Percentiles rank a stretch among this genome's conserved stretches.
These are phyloP conservation scores for Monosporascus sp. DNA, from an alignment of 2,329 filamentous ascomycete genomes.

Conservation along the genomic window DNA sequence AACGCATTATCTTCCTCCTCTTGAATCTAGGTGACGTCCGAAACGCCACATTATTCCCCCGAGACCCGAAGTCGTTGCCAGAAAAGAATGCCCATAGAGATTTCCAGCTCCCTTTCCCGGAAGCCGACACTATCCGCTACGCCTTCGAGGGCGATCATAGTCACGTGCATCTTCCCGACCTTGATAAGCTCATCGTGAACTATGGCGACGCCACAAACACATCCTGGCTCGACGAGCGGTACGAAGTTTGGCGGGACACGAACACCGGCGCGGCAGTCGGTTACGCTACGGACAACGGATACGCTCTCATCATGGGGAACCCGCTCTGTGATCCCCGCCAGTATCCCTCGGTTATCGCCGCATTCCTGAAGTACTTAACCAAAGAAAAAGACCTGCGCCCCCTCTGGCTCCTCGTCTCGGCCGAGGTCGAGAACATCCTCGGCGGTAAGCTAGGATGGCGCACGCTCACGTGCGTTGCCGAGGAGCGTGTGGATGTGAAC, in stretches of 20 bases:
- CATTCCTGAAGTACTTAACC: slow-evolving; percentile 70
- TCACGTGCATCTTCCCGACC: slow-evolving; percentile 57
- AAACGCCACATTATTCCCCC: slow-evolving; percentile 78
- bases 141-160: slow-evolving; percentile 39
- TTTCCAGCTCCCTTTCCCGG: slow-evolving; percentile 68
- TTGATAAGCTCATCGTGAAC: slow-evolving; percentile 88
- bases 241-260: slow-evolving; percentile 79
- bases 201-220: slow-evolving; percentile 94
- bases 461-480: slow-evolving; percentile 79
- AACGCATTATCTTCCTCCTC: slow-evolving; percentile 81
- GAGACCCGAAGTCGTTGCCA: slow-evolving; percentile 83
- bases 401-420: slow-evolving; percentile 83
- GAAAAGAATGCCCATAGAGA: slow-evolving; percentile 39
- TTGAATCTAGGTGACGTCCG: slow-evolving; percentile 85
- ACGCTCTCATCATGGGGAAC: slow-evolving; percentile 80
- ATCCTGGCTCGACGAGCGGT: slow-evolving; percentile 86
- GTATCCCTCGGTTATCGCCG: slow-evolving; percentile 65
- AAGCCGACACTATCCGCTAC: slow-evolving; percentile 73
- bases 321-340: slow-evolving; percentile 78
- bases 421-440: slow-evolving; percentile 72
- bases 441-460: slow-evolving; percentile 80
- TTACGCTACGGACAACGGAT: slow-evolving; percentile 68
- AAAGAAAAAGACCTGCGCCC: slow-evolving; percentile 67
- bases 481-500: slow-evolving; percentile 80
- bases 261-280: slow-evolving; percentile 77